phyloP scores from a whole-genome alignment of 495 filamentous ascomycete species.

The Hypoxylon subgilvum region DNA sequence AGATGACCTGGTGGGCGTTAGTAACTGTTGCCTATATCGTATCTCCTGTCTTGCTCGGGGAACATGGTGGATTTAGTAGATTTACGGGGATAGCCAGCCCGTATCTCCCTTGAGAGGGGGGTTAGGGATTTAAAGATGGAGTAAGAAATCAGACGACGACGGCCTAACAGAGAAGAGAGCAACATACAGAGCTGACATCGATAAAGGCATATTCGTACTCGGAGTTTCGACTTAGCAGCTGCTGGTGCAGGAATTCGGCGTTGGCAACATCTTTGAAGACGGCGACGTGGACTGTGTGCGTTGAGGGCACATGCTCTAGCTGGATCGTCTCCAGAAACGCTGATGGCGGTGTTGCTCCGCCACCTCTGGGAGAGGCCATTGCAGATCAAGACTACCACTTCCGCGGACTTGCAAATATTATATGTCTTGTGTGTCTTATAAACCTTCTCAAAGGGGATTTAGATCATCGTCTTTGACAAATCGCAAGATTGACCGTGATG shows the following conservation, averaged over 20 bases:
- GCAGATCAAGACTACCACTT: background rate
- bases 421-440: too few species aligned
- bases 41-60: background rate
- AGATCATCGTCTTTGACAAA: too few species aligned
- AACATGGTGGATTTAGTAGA: too few species aligned
- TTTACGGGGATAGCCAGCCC: too few species aligned
- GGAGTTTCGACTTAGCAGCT: constrained; percentile 78
- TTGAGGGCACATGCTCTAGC: constrained; percentile 72
- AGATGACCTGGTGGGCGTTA: constrained; percentile 57
- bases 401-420: background rate
- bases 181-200: constrained; percentile 62
- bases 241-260: constrained; percentile 73
- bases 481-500: background rate
- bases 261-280: constrained; percentile 81
- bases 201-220: constrained; percentile 94
- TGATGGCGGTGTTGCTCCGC: background rate
- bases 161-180: too few species aligned
- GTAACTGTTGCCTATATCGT: background rate
- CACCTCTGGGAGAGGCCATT: constrained; percentile 13
- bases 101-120: too few species aligned
- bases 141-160: too few species aligned
- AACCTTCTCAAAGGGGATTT: too few species aligned
- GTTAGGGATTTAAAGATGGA: too few species aligned
- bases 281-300: constrained; percentile 70
- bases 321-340: constrained; percentile 57